Evolutionary conservation across 1,284 basidiomycete genomes (phyloP).

Genomic region (Ustilago tritici): DNA sequence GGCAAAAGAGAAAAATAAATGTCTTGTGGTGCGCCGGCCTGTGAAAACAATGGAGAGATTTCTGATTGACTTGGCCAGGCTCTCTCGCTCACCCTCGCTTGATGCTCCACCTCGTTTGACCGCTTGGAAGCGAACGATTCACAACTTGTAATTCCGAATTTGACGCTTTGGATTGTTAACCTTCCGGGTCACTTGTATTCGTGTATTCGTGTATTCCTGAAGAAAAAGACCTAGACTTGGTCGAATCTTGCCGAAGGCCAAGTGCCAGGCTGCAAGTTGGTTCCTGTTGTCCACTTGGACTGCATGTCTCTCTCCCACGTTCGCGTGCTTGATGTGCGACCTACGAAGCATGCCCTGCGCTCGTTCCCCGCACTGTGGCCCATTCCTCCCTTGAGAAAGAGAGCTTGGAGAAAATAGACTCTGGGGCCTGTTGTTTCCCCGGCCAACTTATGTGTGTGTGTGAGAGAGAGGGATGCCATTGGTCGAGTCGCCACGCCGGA

Average conservation of each 20-base stretch:
- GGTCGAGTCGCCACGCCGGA: not conserved
- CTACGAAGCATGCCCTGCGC: not conserved
- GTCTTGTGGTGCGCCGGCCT: not conserved
- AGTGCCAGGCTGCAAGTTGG: not conserved
- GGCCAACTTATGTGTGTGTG: not conserved
- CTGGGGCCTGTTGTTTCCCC: not conserved
- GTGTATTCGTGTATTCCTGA: not conserved
- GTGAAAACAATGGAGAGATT: not conserved
- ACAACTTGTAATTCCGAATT: not conserved
- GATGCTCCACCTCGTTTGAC: too few species aligned
- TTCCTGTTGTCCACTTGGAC: conserved; percentile 3
- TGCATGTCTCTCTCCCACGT: not conserved
- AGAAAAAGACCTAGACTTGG: not conserved
- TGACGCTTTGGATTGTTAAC: not conserved
- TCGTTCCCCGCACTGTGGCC: not conserved
- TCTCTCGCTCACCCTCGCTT: not conserved
- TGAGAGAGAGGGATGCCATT: not conserved
- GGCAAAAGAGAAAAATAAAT: not conserved
- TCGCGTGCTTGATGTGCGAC: not conserved
- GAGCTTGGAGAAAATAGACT: conserved; percentile 1
- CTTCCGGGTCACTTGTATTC: too few species aligned
- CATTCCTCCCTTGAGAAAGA: too few species aligned
- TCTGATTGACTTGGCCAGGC: conserved; percentile 10
- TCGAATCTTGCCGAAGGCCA: not conserved
- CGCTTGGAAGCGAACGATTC: too few species aligned